Base-by-base conservation (phyloP, 768 basidiomycete genomes). In the Tricholoma hemisulphureum region DNA sequence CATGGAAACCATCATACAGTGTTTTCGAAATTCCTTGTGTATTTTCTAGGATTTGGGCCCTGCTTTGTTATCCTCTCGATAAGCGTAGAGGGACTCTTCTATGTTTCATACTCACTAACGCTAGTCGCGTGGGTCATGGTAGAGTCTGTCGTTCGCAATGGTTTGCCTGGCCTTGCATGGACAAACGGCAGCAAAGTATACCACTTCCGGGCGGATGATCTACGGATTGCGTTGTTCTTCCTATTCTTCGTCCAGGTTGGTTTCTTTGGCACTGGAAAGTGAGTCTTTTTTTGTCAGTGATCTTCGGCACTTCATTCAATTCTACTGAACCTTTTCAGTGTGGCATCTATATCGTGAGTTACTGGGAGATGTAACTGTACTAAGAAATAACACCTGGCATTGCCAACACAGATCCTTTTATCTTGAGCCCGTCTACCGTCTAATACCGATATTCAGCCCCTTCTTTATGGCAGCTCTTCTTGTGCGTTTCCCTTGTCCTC, bases 201-300 rank as follows among this genome's bases (percentile, higher is more conserved):
- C 63, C 63, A 68, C n/a, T 82, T 86, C 67, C 77, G 73, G 59
- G 69, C 71, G 34, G 87, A 88, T 35, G 88, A 92, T 58, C 68
- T 92, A 11, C 74, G 92, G 49, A 85, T 89, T 53, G 90, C 88
- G 1, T 61, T 93, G 20, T 90, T 92, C 69, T 93, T 93, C 72
- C 71, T 95, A 58, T 91, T 91, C 70, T 92, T 94, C 62, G 86
- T 93, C 6, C 92, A 95, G 64, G 83, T 91, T 39, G 92, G 86
- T 2, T 93, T 93, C 71, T 93, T 92, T 66, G 91, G 91, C 7
- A 90, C 84, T 34, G 89, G 89, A 75, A 91, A 89, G 88, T 89
- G 72, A 63, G 88, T 78, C 9, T 1, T 45, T 6, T 53, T 16
- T 23, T 18, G 26, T 55, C 49, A 24, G 2, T n/a, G 7, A 28